Evolutionary conservation across 306 rosid species (phyloP).

Genomic region (Quillaja saponaria): DNA sequence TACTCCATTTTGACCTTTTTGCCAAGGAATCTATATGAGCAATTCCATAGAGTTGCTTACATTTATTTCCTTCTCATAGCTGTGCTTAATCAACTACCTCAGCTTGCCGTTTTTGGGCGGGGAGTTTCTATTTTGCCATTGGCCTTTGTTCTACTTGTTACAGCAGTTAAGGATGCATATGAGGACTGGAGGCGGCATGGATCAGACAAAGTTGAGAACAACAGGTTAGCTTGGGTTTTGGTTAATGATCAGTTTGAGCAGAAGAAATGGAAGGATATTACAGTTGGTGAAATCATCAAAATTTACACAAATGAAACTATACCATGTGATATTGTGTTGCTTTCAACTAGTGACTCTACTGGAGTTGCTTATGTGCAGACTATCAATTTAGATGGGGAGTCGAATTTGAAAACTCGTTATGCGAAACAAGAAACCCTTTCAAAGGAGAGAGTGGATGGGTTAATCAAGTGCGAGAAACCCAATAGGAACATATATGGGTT

Average conservation of each 20-base stretch:
- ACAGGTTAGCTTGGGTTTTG: slow-evolving; percentile 68
- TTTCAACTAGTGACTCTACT: slow-evolving; percentile 86
- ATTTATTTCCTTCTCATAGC: slow-evolving; percentile 83
- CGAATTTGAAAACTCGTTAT: slow-evolving; percentile 90
- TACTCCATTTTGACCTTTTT: slow-evolving; percentile 72
- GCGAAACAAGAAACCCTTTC: slow-evolving; percentile 91
- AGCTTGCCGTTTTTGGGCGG: slow-evolving; percentile 89
- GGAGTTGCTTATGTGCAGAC: slow-evolving; percentile 97
- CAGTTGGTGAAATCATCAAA: slow-evolving; percentile 80
- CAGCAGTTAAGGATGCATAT: slow-evolving; percentile 87
- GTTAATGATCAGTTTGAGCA: slow-evolving; percentile 51
- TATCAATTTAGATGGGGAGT: slow-evolving; percentile 88
- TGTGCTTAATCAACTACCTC: slow-evolving; percentile 90
- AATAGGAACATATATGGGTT: slow-evolving; percentile 92
- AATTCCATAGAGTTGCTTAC: slow-evolving; percentile 95
- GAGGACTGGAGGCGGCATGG: slow-evolving; percentile 90
- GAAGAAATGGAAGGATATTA: slow-evolving; percentile 72
- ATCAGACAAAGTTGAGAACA: slow-evolving; percentile 83
- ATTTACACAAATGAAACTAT: slow-evolving; percentile 61
- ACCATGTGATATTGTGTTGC: slow-evolving; percentile 93
- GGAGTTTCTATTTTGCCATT: slow-evolving; percentile 77
- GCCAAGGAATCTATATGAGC: slow-evolving; percentile 90
- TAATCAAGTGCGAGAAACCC: slow-evolving; percentile 90
- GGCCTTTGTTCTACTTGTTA: slow-evolving; percentile 77
- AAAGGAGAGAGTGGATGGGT: slow-evolving; percentile 57